Percentiles rank a stretch among this genome's conserved stretches.
Conservation (phyloP, 2,329 filamentous ascomycete genomes). For the Amesomyces nigricolor region DNA sequence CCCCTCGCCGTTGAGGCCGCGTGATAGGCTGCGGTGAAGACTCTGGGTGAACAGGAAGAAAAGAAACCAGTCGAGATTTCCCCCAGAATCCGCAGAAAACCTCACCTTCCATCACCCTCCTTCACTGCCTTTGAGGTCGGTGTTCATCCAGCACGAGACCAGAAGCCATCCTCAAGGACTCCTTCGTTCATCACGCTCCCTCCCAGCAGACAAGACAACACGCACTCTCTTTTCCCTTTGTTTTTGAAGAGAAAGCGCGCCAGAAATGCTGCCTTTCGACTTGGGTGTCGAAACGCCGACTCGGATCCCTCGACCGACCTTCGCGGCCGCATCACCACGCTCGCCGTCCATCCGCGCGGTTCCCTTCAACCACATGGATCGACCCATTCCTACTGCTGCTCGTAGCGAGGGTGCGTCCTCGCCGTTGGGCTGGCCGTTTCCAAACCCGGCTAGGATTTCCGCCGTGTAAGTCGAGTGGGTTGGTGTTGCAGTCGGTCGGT, state of each 20-base stretch:
- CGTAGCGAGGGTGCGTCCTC: slow-evolving; percentile 7
- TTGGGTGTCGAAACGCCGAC: slow-evolving; percentile 1
- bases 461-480: slow-evolving; percentile 8
- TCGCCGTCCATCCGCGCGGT: slow-evolving; percentile 17
- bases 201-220: not conserved
- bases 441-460: slow-evolving; percentile 1
- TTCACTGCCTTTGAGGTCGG: too few species aligned
- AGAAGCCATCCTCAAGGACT: too few species aligned
- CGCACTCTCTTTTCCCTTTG: not conserved
- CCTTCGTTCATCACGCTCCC: too few species aligned
- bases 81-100: too few species aligned
- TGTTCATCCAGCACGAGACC: too few species aligned
- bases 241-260: not conserved
- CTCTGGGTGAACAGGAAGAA: too few species aligned
- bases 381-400: not conserved
- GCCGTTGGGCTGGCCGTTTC: slow-evolving; percentile 17
- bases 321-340: slow-evolving; percentile 7
- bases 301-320: slow-evolving; percentile 14
- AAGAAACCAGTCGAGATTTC: too few species aligned
- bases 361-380: slow-evolving; percentile 8
- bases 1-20: too few species aligned
- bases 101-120: too few species aligned
- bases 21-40: too few species aligned
- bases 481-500: not conserved
- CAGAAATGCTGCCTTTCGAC: slow-evolving; percentile 1